A percentile compares a stretch with the other conserved stretches of the same genome.
Conservation (phyloP, 2,329 filamentous ascomycete genomes). For the Sporothrix mexicana region DNA sequence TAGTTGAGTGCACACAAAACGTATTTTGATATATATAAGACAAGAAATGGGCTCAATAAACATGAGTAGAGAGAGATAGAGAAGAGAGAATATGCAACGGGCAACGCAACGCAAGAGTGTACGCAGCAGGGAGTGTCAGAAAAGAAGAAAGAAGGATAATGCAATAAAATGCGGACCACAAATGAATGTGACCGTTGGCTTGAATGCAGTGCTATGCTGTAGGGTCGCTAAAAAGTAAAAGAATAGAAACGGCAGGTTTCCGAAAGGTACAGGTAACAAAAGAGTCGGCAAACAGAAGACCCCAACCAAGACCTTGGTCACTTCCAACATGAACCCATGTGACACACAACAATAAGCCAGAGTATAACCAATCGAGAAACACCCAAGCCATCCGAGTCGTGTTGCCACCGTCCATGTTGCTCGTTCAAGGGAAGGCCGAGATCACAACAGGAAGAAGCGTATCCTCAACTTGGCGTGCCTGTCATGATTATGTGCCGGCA, state of each 20-base stretch:
- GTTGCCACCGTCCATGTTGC: background rate
- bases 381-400: background rate
- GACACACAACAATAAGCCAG: background rate
- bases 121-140: background rate
- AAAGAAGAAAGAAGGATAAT: background rate
- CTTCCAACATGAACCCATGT: background rate
- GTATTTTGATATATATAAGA: background rate
- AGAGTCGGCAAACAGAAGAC: background rate
- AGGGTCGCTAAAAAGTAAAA: background rate
- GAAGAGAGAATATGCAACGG: background rate
- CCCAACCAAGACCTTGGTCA: background rate
- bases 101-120: background rate
- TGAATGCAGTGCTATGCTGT: conserved; percentile 23
- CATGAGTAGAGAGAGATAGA: background rate
- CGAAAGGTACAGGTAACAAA: background rate
- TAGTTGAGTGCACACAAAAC: background rate
- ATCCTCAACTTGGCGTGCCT: background rate
- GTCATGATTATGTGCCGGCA: background rate
- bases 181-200: background rate
- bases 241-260: background rate
- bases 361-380: background rate
- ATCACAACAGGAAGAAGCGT: background rate
- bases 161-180: conserved; percentile 3
- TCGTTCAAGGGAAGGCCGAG: background rate
- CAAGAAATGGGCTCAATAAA: background rate